phyloP scores from a whole-genome alignment of 371 early-diverging fungal genomes.

The Choanephora cucurbitarum region DNA sequence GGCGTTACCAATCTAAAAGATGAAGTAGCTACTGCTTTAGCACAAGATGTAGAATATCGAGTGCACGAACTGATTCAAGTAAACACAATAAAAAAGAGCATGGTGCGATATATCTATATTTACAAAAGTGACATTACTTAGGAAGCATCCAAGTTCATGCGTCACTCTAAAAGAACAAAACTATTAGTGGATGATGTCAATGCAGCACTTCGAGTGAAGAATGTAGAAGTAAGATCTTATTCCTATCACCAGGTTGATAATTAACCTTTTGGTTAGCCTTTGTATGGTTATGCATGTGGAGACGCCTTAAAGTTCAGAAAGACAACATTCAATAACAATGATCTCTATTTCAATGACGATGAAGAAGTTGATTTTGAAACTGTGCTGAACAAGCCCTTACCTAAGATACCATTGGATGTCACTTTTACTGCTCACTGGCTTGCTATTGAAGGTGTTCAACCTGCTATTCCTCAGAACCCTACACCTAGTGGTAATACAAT shows the following conservation, averaged over 20 bases:
- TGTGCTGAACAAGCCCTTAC: slow-evolving; percentile 88
- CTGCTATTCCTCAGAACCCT: slow-evolving; percentile 98
- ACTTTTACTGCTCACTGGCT: slow-evolving; percentile 97
- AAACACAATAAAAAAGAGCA: no score
- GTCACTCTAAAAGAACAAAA: slow-evolving; percentile 89
- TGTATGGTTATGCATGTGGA: slow-evolving; percentile 92
- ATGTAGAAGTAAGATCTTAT: slow-evolving; percentile 79
- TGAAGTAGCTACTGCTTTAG: slow-evolving; percentile 84
- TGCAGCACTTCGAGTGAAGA: slow-evolving; percentile 92
- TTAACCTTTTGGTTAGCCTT: slow-evolving; percentile 59
- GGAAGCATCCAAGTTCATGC: slow-evolving; percentile 99
- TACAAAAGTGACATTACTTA: no score
- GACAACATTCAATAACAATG: slow-evolving; percentile 60
- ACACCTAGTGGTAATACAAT: slow-evolving; percentile 63
- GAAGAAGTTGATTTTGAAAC: slow-evolving; percentile 97
- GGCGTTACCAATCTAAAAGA: slow-evolving; percentile 93
- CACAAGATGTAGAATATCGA: slow-evolving; percentile 97
- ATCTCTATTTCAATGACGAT: slow-evolving; percentile 95
- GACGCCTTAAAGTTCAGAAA: slow-evolving; percentile 78
- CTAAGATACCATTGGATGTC: slow-evolving; percentile 91
- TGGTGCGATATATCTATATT: no score
- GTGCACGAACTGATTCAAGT: slow-evolving; percentile 95
- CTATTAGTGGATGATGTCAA: slow-evolving; percentile 94
- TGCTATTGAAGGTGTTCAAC: slow-evolving; percentile 99
- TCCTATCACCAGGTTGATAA: not conserved